Percentiles rank a stretch among this genome's conserved stretches.
Evolutionary conservation across 257 asterid genomes (phyloP).

Genomic region (Solanum gracilifrons): DNA sequence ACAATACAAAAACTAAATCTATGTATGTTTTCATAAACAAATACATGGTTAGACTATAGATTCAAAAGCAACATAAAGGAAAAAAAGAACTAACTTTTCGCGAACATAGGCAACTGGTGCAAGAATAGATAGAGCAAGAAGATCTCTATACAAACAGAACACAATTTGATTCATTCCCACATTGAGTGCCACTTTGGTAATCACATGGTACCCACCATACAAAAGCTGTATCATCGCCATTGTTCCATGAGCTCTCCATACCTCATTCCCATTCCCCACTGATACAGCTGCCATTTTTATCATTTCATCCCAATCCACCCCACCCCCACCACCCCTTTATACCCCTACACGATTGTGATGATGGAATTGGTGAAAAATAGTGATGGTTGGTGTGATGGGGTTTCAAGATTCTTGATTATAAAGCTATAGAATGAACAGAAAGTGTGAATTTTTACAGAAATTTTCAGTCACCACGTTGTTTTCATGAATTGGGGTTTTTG

Average conservation of each 20-base stretch:
- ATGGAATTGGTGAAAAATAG: background rate
- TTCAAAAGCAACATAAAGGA: background rate
- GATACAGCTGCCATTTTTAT: constrained; percentile 30
- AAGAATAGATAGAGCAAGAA: constrained; percentile 77
- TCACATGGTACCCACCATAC: constrained; percentile 82
- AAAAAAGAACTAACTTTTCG: constrained; percentile 49
- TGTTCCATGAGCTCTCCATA: constrained; percentile 67
- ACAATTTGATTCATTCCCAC: constrained; percentile 92
- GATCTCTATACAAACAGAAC: constrained; percentile 76
- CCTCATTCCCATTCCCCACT: constrained; percentile 11
- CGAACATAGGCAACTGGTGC: constrained; percentile 89
- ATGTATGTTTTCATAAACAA: background rate
- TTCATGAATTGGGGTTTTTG: background rate
- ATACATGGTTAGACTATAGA: background rate
- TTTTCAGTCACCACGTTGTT: background rate
- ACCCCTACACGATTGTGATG: background rate
- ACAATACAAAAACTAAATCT: background rate
- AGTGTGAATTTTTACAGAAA: background rate
- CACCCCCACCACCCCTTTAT: background rate
- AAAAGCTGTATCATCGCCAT: constrained; percentile 81
- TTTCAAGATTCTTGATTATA: background rate
- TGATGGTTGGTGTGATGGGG: background rate
- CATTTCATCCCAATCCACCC: constrained; percentile 6
- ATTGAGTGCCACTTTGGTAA: constrained; percentile 90
- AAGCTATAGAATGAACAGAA: background rate